A percentile compares a stretch with the other conserved stretches of the same genome.
Evolutionary conservation across 495 filamentous ascomycete genomes (phyloP).

Genomic region (Annulohypoxylon moriforme): DNA sequence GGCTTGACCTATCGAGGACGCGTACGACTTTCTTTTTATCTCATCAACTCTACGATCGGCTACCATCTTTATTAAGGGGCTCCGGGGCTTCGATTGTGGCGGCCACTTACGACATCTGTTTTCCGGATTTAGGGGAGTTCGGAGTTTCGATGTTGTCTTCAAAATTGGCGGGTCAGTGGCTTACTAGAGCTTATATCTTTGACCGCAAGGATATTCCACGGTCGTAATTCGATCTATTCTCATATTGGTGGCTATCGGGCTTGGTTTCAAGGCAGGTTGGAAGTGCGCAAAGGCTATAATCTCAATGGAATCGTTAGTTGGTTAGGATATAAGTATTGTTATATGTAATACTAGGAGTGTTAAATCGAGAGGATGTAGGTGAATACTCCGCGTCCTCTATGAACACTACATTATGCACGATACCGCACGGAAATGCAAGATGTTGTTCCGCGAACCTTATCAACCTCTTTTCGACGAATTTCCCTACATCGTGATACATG

Average conservation of each 20-base stretch:
- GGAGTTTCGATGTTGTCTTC: neutral
- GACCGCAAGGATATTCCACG: neutral
- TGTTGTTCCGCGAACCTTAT: neutral
- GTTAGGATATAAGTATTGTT: neutral
- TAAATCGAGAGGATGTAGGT: neutral
- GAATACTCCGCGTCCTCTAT: neutral
- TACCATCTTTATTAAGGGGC: neutral
- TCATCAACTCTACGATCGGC: no score
- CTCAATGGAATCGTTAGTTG: neutral
- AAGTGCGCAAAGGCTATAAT: neutral
- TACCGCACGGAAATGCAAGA: neutral
- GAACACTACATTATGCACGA: neutral
- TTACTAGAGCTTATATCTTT: slow-evolving; percentile 22
- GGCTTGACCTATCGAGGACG: neutral
- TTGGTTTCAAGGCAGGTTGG: neutral
- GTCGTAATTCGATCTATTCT: neutral
- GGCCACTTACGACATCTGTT: neutral
- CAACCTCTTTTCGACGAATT: neutral
- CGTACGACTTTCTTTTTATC: neutral
- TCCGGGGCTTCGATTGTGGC: neutral
- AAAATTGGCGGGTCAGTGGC: neutral
- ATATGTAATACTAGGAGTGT: neutral
- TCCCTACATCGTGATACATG: neutral
- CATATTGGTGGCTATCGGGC: neutral
- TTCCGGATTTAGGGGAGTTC: neutral